A percentile compares a stretch with the other conserved stretches of the same genome.
Evolutionary conservation across 306 rosid species (phyloP).

Genomic region (Styphnolobium japonicum): DNA sequence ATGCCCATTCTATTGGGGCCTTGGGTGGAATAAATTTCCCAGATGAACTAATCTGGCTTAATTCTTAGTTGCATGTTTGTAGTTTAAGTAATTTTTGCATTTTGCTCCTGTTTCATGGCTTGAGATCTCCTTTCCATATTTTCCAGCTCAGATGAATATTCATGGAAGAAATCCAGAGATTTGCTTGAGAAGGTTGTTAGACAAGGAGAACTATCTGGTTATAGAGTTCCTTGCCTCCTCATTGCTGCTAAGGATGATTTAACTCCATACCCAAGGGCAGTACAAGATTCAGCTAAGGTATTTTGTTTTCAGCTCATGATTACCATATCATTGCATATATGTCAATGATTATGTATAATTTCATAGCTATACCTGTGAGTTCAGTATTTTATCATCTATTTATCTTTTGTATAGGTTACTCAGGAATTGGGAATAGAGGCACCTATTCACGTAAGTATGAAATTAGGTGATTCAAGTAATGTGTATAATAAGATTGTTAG

Average conservation of each 20-base stretch:
- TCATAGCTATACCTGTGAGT: background rate
- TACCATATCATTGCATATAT: constrained; percentile 9
- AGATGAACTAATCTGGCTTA: background rate
- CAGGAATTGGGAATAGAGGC: constrained; percentile 72
- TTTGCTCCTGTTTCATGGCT: background rate
- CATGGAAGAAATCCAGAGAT: constrained; percentile 75
- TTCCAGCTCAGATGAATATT: constrained; percentile 76
- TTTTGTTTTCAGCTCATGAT: constrained; percentile 10
- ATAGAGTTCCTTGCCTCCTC: constrained; percentile 74
- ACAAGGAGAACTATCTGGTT: constrained; percentile 75
- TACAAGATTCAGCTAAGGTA: constrained; percentile 79
- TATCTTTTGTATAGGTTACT: constrained; percentile 48
- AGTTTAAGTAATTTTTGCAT: background rate
- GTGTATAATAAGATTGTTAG: constrained; percentile 55
- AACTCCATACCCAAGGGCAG: constrained; percentile 66
- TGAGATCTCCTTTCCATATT: constrained; percentile 25
- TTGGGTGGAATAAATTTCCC: constrained; percentile 7
- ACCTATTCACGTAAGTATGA: constrained; percentile 71
- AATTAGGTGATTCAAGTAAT: constrained; percentile 48
- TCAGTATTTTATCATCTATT: constrained; percentile 5
- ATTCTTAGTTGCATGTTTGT: background rate
- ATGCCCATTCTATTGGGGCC: background rate
- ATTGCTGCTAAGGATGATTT: constrained; percentile 88
- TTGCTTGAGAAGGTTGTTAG: constrained; percentile 79
- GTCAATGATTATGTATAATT: background rate